These are phyloP conservation scores for Populus hybrid DNA, from an alignment of 441 rosid species.

Conservation along the genomic window DNA sequence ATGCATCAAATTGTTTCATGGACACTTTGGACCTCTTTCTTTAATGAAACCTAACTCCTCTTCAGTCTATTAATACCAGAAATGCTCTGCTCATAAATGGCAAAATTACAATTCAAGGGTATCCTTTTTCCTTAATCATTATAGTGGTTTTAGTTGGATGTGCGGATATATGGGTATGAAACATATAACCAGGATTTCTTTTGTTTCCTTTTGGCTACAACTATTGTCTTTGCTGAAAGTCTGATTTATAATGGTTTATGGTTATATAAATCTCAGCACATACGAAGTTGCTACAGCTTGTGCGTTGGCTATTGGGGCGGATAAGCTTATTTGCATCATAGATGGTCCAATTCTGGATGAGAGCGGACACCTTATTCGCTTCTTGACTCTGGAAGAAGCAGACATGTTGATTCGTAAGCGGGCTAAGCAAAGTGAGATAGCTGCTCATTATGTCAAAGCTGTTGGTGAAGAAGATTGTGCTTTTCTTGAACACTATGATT, in stretches of 20 bases:
- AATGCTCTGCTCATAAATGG: too few relatives aligned
- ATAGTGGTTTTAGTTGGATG: too few relatives aligned
- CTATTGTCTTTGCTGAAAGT: neutral
- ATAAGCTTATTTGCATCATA: constrained; percentile 86
- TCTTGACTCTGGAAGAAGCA: constrained; percentile 85
- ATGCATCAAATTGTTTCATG: neutral
- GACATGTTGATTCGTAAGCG: constrained; percentile 75
- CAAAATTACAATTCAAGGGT: too few relatives aligned
- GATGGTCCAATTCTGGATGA: constrained; percentile 92
- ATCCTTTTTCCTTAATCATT: too few relatives aligned
- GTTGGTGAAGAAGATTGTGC: constrained; percentile 57
- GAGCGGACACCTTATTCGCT: constrained; percentile 72
- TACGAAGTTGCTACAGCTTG: constrained; percentile 97
- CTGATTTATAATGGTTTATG: constrained; percentile 6
- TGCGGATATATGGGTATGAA: neutral
- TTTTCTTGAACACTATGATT: constrained; percentile 37
- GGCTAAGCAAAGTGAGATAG: constrained; percentile 88
- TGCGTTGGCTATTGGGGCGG: constrained; percentile 91
- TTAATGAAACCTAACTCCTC: neutral
- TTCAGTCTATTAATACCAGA: constrained; percentile 5
- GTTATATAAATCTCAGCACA: constrained; percentile 53
- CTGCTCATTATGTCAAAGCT: constrained; percentile 86
- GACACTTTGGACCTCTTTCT: neutral
- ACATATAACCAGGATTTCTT: neutral
- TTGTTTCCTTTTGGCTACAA: neutral